Percentiles rank a stretch among this genome's conserved stretches.
These are phyloP conservation scores for Fusarium compactum DNA, from an alignment of 2,329 filamentous ascomycete genomes.

Conservation along the genomic window DNA sequence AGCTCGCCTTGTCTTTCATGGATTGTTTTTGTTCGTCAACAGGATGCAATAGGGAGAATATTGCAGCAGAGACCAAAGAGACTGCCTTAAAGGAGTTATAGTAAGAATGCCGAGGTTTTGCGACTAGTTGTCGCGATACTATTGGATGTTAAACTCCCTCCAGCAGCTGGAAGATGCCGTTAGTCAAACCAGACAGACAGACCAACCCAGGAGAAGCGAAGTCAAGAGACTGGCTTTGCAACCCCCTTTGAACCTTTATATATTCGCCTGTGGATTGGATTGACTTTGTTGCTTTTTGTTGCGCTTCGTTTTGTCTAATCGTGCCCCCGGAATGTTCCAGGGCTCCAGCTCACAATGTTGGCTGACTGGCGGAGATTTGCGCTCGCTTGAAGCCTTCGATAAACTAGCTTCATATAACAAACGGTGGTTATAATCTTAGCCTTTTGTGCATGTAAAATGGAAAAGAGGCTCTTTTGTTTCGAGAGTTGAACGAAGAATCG, in stretches of 20 bases:
- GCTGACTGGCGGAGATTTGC: slow-evolving; percentile 39
- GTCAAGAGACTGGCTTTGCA: neutral
- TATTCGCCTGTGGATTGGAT: neutral
- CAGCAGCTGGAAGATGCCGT: neutral
- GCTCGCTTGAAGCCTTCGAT: slow-evolving; percentile 36
- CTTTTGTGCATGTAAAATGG: neutral
- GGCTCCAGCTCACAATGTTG: slow-evolving; percentile 20
- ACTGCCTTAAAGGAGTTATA: slow-evolving; percentile 3
- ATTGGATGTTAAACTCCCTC: slow-evolving; percentile 8
- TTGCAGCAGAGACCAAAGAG: neutral
- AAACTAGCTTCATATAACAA: slow-evolving; percentile 33
- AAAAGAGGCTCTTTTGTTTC: neutral
- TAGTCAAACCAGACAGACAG: neutral
- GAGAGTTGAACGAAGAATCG: neutral
- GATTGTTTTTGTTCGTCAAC: slow-evolving; percentile 2
- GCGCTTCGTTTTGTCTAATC: slow-evolving; percentile 5
- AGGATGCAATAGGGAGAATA: neutral
- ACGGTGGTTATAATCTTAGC: slow-evolving; percentile 20
- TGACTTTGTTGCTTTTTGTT: slow-evolving; percentile 21
- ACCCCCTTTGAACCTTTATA: slow-evolving; percentile 21
- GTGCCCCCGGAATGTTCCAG: slow-evolving; percentile 25
- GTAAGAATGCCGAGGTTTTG: slow-evolving; percentile 12
- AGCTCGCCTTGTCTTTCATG: slow-evolving; percentile 23
- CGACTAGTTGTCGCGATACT: slow-evolving; percentile 21
- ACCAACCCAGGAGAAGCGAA: slow-evolving; percentile 6